Conservation (phyloP, 768 basidiomycete genomes). For the Pleurotus pulmonarius region DNA sequence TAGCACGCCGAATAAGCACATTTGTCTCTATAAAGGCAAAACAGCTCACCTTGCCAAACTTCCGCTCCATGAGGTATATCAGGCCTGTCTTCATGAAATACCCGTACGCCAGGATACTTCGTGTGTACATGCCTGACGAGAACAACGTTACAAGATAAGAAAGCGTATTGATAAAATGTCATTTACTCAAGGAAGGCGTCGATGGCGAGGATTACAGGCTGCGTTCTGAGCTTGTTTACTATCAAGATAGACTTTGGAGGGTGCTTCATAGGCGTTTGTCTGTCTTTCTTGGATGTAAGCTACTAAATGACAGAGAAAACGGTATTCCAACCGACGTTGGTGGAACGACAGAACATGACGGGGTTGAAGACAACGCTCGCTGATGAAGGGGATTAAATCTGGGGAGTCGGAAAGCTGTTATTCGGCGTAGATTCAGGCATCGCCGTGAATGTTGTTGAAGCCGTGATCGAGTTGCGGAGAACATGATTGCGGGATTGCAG, state of each 20-base stretch:
- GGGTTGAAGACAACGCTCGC: background rate
- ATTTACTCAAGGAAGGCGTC: constrained; percentile 68
- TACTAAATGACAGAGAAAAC: background rate
- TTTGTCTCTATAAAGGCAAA: background rate
- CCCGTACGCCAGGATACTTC: constrained; percentile 56
- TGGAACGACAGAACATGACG: background rate
- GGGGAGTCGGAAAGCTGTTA: background rate
- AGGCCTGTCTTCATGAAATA: constrained; percentile 62
- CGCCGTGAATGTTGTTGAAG: background rate
- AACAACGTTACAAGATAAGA: background rate
- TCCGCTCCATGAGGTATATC: constrained; percentile 64
- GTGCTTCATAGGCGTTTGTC: constrained; percentile 26
- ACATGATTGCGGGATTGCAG: background rate
- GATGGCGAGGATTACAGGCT: constrained; percentile 73
- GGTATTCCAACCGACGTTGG: constrained; percentile 6
- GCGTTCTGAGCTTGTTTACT: constrained; percentile 78
- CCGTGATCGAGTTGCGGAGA: background rate
- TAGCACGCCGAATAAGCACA: constrained; percentile 14
- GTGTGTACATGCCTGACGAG: constrained; percentile 48
- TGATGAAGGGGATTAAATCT: background rate
- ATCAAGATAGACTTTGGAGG: constrained; percentile 66
- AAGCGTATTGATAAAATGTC: background rate
- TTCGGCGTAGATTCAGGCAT: background rate
- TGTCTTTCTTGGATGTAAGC: constrained; percentile 26
- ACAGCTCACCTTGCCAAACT: constrained; percentile 59